phyloP scores from a whole-genome alignment of 2,329 filamentous ascomycete species.

The Penicillium sp. region DNA sequence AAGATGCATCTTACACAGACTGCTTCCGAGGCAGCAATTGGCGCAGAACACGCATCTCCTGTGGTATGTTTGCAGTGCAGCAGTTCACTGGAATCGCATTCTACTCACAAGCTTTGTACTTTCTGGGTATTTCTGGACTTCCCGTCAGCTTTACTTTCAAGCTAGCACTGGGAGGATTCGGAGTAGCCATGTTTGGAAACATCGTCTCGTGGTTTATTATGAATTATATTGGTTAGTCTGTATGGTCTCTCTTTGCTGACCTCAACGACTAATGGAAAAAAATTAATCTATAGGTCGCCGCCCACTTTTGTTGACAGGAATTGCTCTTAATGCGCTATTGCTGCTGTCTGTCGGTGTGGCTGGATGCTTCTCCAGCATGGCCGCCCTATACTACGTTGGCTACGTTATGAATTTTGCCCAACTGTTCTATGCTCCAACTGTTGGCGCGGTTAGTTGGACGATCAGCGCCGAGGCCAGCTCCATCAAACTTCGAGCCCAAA shows the following conservation, averaged over 20 bases:
- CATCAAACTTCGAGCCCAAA: slow-evolving; percentile 1
- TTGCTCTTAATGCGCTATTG: neutral
- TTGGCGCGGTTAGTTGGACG: slow-evolving; percentile 5
- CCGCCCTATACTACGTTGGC: neutral
- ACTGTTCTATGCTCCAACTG: neutral
- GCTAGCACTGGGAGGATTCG: slow-evolving; percentile 1
- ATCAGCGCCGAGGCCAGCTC: slow-evolving; percentile 6
- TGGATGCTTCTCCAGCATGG: neutral
- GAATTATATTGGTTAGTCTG: slow-evolving; percentile 1
- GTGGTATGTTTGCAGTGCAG: slow-evolving; percentile 8
- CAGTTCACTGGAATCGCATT: slow-evolving; percentile 5
- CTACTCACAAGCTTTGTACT: neutral
- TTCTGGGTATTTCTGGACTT: neutral
- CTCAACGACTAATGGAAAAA: neutral
- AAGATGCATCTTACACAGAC: neutral
- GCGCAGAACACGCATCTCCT: slow-evolving; percentile 3
- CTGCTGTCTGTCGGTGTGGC: slow-evolving; percentile 1
- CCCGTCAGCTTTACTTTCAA: neutral
- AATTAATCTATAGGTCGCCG: neutral
- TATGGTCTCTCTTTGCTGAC: neutral
- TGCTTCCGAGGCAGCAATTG: slow-evolving; percentile 2
- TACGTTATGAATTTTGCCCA: slow-evolving; percentile 7
- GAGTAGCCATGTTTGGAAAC: slow-evolving; percentile 4
- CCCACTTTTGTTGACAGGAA: neutral
- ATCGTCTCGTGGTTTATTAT: slow-evolving; percentile 4